Conservation (phyloP, 1,139 yeast species). For the Wickerhamomyces sp. region DNA sequence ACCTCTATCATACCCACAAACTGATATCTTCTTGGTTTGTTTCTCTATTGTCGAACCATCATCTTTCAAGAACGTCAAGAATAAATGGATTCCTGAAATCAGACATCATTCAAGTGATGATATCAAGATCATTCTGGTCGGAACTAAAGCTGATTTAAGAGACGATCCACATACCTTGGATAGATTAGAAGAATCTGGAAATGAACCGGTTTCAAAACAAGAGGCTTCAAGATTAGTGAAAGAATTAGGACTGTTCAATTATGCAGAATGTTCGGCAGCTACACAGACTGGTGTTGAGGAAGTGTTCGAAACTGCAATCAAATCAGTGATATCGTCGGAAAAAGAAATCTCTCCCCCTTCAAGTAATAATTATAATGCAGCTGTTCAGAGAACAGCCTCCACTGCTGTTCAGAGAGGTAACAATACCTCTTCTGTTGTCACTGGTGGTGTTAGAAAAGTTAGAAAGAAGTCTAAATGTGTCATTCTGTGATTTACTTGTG, state of each 20-base stretch:
- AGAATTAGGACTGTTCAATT: constrained; percentile 68
- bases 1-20: constrained; percentile 89
- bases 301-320: constrained; percentile 77
- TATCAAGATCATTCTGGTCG: constrained; percentile 71
- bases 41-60: constrained; percentile 82
- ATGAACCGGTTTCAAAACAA: constrained; percentile 53
- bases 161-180: constrained; percentile 77
- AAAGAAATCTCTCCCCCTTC: constrained; percentile 13
- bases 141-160: constrained; percentile 82
- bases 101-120: constrained; percentile 70
- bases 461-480: constrained; percentile 31
- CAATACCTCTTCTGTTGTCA: constrained; percentile 2
- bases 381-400: constrained; percentile 7
- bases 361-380: constrained; percentile 10
- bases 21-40: constrained; percentile 84
- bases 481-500: constrained; percentile 20
- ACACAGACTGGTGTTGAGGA: constrained; percentile 83
- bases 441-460: constrained; percentile 13
- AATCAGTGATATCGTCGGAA: constrained; percentile 48
- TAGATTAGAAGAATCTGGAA: constrained; percentile 58
- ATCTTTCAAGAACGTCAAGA: constrained; percentile 71
- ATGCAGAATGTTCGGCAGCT: constrained; percentile 91
- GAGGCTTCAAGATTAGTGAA: constrained; percentile 68
- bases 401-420: constrained; percentile 1
- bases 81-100: constrained; percentile 84